Conservation (phyloP, 192 early-diverging fungal species). For the Entomortierella beljakovae region DNA sequence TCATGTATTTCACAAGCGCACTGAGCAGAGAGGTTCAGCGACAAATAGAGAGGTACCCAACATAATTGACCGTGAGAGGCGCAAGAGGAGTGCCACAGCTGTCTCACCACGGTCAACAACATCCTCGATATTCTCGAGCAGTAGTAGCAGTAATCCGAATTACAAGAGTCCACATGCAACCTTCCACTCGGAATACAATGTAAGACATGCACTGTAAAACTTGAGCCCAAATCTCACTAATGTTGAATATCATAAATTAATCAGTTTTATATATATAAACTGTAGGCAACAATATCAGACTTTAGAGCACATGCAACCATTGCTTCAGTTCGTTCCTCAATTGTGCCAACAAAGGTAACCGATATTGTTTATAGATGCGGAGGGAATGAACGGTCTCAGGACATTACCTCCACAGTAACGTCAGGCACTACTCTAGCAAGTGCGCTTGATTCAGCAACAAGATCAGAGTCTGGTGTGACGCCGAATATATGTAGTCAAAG, state of each 20-base stretch:
- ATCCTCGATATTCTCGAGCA: not conserved
- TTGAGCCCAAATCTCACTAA: not conserved
- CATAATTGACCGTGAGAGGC: not conserved
- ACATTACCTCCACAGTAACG: not conserved
- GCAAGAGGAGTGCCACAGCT: not conserved
- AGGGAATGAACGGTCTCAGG: not conserved
- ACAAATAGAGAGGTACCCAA: not conserved
- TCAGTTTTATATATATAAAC: not conserved
- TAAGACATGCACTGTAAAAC: constrained; percentile 1
- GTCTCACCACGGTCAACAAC: not conserved
- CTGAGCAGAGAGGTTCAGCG: constrained; percentile 3
- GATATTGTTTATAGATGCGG: constrained; percentile 24
- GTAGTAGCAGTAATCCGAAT: constrained; percentile 5
- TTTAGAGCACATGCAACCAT: constrained; percentile 38
- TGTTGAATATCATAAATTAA: not conserved
- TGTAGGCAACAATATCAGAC: constrained; percentile 21
- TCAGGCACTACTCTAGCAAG: not conserved
- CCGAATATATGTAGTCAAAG: not conserved
- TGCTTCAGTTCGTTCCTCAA: constrained; percentile 16
- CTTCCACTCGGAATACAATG: constrained; percentile 23
- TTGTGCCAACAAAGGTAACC: constrained; percentile 17
- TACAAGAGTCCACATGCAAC: constrained; percentile 17
- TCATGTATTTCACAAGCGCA: constrained; percentile 34
- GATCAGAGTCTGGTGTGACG: not conserved
- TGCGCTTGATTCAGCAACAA: not conserved